Evolutionary conservation across 176 grass and related monocot genomes (phyloP).

Genomic region (Bolboschoenus planiculmis): DNA sequence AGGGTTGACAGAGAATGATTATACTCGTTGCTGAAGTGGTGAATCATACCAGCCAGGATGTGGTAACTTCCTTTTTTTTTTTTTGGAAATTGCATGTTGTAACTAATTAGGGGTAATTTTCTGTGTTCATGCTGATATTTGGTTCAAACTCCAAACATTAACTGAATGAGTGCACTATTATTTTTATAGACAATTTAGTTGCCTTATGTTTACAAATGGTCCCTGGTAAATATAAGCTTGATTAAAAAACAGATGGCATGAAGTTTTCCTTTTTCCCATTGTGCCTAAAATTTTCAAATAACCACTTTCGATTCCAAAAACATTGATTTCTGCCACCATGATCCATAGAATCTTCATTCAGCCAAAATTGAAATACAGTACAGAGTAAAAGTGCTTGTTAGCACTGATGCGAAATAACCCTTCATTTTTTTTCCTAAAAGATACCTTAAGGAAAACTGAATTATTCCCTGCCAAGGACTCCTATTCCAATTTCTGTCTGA

Average conservation of each 20-base stretch:
- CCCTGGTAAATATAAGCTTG: background rate
- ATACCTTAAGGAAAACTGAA: background rate
- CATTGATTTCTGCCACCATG: background rate
- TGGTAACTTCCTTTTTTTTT: too few species aligned
- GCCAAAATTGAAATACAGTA: background rate
- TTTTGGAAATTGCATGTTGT: too few species aligned
- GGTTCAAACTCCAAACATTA: background rate
- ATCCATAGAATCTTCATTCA: background rate
- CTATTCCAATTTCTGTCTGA: background rate
- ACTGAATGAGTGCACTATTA: background rate
- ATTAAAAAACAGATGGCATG: background rate
- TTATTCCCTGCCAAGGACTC: background rate
- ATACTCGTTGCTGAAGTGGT: background rate
- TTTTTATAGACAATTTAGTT: background rate
- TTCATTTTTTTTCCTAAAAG: background rate
- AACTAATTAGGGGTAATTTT: background rate
- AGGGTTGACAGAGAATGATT: conserved; percentile 3
- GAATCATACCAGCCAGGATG: background rate
- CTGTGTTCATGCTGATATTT: background rate
- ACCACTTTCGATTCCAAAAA: background rate
- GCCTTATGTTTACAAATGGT: background rate
- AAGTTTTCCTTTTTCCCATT: background rate
- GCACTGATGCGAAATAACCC: background rate
- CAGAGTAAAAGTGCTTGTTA: background rate
- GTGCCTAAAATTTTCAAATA: background rate